Base-by-base conservation (phyloP, 768 basidiomycete genomes). In the Rhizopogon vesiculosus region DNA sequence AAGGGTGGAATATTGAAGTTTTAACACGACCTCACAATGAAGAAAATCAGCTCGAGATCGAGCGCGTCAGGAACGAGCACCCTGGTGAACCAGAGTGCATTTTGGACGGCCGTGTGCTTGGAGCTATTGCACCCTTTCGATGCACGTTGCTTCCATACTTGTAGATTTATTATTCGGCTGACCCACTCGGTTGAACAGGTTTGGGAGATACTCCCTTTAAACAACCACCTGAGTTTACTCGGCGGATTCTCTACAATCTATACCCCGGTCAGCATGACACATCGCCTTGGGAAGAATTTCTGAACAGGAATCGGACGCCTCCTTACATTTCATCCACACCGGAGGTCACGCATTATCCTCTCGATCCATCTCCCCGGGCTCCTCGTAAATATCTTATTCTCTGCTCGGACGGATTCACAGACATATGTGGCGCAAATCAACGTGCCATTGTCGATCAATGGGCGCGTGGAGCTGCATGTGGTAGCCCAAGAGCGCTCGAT, bases 91-190 rank as follows among this genome's bases (percentile, higher is more conserved):
- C 80, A 15, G 86, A 86, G 59, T 87, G 85, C 59, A 75, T 89
- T 42, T 62, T 83, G 45, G 82, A 88, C 58, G 74, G 77, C 60
- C 78, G 89, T 49, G 83, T 91, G 49, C 81, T 91, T 51, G 89
- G 89, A 54, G 87, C 86, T 54, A 80, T 91, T 29, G 86, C 88
- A 3, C 87, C 88, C 51, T 87, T 85, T 62, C 79, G 89, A 70
- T 86, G 89, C 89, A 65, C 63, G 83, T 78, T 46, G 52, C 48
- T 43, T 42, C 60, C 59, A 61, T 60, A 42, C 65, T 62, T 52
- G 55, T 41, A n/a, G 45, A 43, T 45, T 43, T 56, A 44, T 33
- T 22, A 53, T 57, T 54, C 45, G 31, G 48, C 49, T 49, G 50
- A 48, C 48, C 5, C 22, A 5, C 35, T 49, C 5, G 5, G 15